These are phyloP conservation scores for Phytopythium ostracodes DNA, from an alignment of 352 stramenopile species.

Conservation along the genomic window DNA sequence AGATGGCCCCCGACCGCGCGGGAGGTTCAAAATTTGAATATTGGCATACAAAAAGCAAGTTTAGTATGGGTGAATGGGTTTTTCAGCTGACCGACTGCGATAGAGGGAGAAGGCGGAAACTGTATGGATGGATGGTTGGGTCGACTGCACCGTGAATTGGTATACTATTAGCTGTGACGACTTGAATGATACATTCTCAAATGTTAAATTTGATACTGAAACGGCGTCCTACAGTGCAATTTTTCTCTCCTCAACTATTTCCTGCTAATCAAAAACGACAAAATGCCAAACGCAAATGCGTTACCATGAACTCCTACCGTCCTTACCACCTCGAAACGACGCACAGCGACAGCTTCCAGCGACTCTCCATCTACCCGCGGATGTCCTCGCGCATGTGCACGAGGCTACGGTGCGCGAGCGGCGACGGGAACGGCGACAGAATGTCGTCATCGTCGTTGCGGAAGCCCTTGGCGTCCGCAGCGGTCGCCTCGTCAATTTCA, in stretches of 20 bases:
- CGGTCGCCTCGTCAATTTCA: slow-evolving; percentile 25
- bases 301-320: neutral
- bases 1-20: neutral
- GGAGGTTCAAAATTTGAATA: slow-evolving; percentile 10
- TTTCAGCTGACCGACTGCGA: neutral
- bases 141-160: neutral
- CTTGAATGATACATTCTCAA: neutral
- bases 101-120: neutral
- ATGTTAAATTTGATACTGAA: neutral
- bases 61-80: neutral
- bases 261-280: neutral
- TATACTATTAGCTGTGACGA: neutral
- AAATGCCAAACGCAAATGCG: no score
- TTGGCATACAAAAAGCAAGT: slow-evolving; percentile 1
- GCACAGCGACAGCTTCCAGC: neutral
- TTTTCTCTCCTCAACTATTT: no score
- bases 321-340: no score
- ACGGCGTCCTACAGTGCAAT: neutral
- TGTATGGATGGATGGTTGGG: neutral
- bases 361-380: slow-evolving; percentile 20
- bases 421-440: slow-evolving; percentile 23
- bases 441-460: slow-evolving; percentile 24
- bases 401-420: slow-evolving; percentile 29
- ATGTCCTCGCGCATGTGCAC: slow-evolving; percentile 41
- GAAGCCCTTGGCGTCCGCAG: slow-evolving; percentile 22